Percentiles rank a stretch among this genome's conserved stretches.
These are phyloP conservation scores for Euphorbia tirucalli DNA, from an alignment of 345 rosid species.

Conservation along the genomic window DNA sequence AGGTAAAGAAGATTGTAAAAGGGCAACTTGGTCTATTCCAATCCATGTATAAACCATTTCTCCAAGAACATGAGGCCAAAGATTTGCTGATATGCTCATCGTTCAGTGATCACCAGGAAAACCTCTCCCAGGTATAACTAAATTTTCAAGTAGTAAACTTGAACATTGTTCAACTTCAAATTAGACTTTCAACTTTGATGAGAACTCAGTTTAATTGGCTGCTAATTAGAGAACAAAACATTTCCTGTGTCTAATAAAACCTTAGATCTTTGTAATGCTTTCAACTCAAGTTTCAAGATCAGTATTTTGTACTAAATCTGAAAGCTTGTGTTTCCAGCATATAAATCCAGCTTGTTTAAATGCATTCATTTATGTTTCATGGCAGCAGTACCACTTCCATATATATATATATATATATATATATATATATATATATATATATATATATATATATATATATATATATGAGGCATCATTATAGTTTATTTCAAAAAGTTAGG, in stretches of 20 bases:
- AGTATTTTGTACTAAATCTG: neutral
- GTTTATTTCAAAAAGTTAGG: neutral
- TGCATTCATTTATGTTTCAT: too few relatives aligned
- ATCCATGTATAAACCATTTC: constrained; percentile 70
- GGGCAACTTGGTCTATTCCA: constrained; percentile 80
- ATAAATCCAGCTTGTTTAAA: too few relatives aligned
- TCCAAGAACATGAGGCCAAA: constrained; percentile 65
- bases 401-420: neutral
- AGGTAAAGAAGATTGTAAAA: constrained; percentile 81
- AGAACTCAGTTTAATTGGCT: neutral
- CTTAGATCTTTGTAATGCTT: neutral
- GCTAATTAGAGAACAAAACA: neutral
- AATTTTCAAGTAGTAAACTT: constrained; percentile 1
- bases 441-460: too few relatives aligned
- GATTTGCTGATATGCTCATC: constrained; percentile 52
- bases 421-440: too few relatives aligned
- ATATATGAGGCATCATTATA: too few relatives aligned
- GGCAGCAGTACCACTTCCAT: too few relatives aligned
- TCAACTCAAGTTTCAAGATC: neutral
- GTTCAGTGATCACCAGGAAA: constrained; percentile 29
- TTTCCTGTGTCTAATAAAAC: neutral
- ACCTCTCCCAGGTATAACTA: constrained; percentile 57
- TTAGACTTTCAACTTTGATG: too few relatives aligned
- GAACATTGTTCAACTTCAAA: too few relatives aligned
- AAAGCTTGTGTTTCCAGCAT: neutral